Evolutionary conservation across 2,329 filamentous ascomycete genomes (phyloP), one percentile per base, ranked within the genome.

Genomic region (Juglanconis juglandina): DNA sequence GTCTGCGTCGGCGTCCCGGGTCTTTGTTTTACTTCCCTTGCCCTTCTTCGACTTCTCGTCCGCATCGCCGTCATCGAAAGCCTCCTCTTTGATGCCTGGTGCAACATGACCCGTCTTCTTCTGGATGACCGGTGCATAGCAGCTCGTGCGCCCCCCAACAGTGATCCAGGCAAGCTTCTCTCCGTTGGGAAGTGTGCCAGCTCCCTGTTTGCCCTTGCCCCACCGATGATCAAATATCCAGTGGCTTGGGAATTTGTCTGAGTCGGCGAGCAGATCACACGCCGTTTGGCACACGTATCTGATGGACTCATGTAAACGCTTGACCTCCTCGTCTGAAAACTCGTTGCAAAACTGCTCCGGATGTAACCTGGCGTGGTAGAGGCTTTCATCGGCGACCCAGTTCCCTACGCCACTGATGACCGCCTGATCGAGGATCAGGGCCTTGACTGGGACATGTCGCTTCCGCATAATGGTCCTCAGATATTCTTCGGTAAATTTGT

Each of bases 331-430:
- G 37, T 90, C 85, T 63, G 73, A 81, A 66, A 98, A 89, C 0
- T 90, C 90, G 69, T 97, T 88, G 74, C 89, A 92, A 75, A 96
- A 96, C 71, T 96, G 92, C 72, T 97, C 94, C 0, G 95, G 95
- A 66, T 99, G 94, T 14, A 98, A 82, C 53, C 84, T 87, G 5
- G 95, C 90, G 67, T 98, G 88, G 69, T 93, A 99, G 55, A 99
- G 79, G 6, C 96, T 88, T 73, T 99, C 95, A 70, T 99, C 95
- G 1, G 89, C 92, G 57, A 99, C 94, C 94, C 94, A 99, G 71
- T 98, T 98, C 0, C 95, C 95, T 64, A 99, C 91, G 7, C 95
- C 95, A 68, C 90, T 95, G 63, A 98, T 90, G 71, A 90, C 90
- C 17, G 86, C 82, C 74, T 99, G 95, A 70, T 98, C 91, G 3